These are phyloP conservation scores for Tephrocybe sp. DNA, from an alignment of 768 basidiomycete genomes.

Conservation along the genomic window DNA sequence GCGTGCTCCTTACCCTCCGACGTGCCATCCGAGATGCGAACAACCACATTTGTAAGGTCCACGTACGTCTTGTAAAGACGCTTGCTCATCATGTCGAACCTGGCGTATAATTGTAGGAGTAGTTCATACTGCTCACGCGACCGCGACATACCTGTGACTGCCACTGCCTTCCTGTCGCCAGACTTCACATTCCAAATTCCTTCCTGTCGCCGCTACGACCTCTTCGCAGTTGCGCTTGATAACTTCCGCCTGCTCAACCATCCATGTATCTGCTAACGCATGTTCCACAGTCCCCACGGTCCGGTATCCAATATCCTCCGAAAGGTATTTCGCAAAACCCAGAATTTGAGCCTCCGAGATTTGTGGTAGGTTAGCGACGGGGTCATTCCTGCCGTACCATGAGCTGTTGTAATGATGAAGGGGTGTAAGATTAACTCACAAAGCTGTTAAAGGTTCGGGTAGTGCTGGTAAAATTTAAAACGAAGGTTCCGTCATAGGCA, in stretches of 20 bases:
- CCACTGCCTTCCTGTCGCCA: slow-evolving; percentile 91
- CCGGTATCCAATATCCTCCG: slow-evolving; percentile 87
- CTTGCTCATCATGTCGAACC: slow-evolving; percentile 91
- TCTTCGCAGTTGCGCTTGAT: slow-evolving; percentile 64
- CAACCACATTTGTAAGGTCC: slow-evolving; percentile 82
- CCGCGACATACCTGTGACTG: slow-evolving; percentile 68
- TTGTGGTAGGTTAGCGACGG: slow-evolving; percentile 60
- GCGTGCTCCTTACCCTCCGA: slow-evolving; percentile 74
- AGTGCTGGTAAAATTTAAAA: slow-evolving; percentile 40
- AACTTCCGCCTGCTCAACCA: slow-evolving; percentile 63
- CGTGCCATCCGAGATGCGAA: slow-evolving; percentile 83
- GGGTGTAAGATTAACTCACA: slow-evolving; percentile 36
- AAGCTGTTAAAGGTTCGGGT: slow-evolving; percentile 52
- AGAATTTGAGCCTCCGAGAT: slow-evolving; percentile 74
- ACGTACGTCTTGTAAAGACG: slow-evolving; percentile 85
- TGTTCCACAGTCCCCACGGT: slow-evolving; percentile 92
- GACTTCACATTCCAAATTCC: slow-evolving; percentile 85
- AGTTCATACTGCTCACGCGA: not conserved
- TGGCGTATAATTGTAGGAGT: slow-evolving; percentile 23
- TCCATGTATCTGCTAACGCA: slow-evolving; percentile 81
- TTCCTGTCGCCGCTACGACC: slow-evolving; percentile 39
- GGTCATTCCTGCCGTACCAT: slow-evolving; percentile 37
- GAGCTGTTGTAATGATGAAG: not conserved
- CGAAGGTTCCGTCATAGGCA: slow-evolving; percentile 9
- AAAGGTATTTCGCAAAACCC: slow-evolving; percentile 61